Percentiles rank a stretch among this genome's conserved stretches.
phyloP scores from a whole-genome alignment of 495 filamentous ascomycete genomes.

The Hypoxylon fragiforme region DNA sequence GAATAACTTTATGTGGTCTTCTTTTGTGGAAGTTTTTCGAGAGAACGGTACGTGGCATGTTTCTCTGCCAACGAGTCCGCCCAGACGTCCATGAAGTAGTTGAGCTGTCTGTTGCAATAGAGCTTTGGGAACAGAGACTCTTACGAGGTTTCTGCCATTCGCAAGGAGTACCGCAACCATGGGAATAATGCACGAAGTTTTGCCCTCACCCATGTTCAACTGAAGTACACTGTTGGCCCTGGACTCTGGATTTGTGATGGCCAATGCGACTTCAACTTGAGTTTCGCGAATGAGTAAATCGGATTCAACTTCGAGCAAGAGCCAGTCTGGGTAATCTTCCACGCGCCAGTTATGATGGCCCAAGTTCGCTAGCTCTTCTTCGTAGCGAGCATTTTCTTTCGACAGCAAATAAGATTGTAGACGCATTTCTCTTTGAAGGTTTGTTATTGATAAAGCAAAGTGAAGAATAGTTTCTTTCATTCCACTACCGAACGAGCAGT shows the following conservation, averaged over 20 bases:
- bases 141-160: conserved; percentile 45
- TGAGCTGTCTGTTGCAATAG: conserved; percentile 56
- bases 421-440: conserved; percentile 47
- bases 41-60: conserved; percentile 57
- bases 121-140: conserved; percentile 56
- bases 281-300: conserved; percentile 54
- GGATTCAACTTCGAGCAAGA: conserved; percentile 61
- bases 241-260: conserved; percentile 51
- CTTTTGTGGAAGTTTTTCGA: conserved; percentile 42
- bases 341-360: conserved; percentile 59
- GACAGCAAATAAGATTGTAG: conserved; percentile 35
- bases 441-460: conserved; percentile 49
- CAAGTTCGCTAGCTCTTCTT: conserved; percentile 45
- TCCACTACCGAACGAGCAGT: conserved; percentile 36
- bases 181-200: conserved; percentile 59
- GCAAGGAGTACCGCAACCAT: conserved; percentile 56
- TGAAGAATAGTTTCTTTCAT: conserved; percentile 49
- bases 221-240: conserved; percentile 57
- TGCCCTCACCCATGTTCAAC: conserved; percentile 56
- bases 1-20: conserved; percentile 38
- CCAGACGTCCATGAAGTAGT: conserved; percentile 49
- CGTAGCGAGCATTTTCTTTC: conserved; percentile 22
- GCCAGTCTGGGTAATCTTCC: conserved; percentile 52
- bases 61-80: conserved; percentile 50
- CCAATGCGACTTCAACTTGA: conserved; percentile 56